Evolutionary conservation across 2,329 filamentous ascomycete species (phyloP).

Genomic region (Penicillium thymicola): DNA sequence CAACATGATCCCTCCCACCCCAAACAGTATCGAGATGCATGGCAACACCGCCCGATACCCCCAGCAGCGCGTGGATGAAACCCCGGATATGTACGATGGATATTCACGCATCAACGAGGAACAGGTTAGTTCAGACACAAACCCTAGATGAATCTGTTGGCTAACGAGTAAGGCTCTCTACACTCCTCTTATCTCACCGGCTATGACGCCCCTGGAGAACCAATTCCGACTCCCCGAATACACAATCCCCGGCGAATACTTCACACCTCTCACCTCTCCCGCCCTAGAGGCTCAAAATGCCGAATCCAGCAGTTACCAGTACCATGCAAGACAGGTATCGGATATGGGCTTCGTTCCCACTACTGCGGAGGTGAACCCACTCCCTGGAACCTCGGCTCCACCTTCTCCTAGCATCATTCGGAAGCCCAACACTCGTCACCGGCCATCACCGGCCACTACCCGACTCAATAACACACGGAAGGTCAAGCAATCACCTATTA

Average conservation of each 20-base stretch:
- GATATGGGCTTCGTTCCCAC: slow-evolving; percentile 44
- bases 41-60: slow-evolving; percentile 42
- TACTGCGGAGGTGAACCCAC: slow-evolving; percentile 38
- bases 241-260: slow-evolving; percentile 48
- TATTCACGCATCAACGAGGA: slow-evolving; percentile 44
- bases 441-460: slow-evolving; percentile 34
- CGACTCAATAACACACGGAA: slow-evolving; percentile 35
- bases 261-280: slow-evolving; percentile 50
- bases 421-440: slow-evolving; percentile 36
- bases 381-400: slow-evolving; percentile 29
- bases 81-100: slow-evolving; percentile 44
- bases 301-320: slow-evolving; percentile 35
- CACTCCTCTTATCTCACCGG: slow-evolving; percentile 50
- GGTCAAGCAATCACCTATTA: slow-evolving; percentile 45
- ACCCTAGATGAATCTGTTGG: not conserved
- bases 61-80: slow-evolving; percentile 40
- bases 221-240: slow-evolving; percentile 49
- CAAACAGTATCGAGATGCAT: slow-evolving; percentile 50
- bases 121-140: slow-evolving; percentile 34
- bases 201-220: slow-evolving; percentile 49
- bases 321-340: slow-evolving; percentile 34
- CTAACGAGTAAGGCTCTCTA: slow-evolving; percentile 41
- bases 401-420: slow-evolving; percentile 29
- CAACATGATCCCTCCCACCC: slow-evolving; percentile 46
- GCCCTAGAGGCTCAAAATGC: slow-evolving; percentile 48